Base-by-base conservation (phyloP, 345 rosid species). In the Combretum micranthum region DNA sequence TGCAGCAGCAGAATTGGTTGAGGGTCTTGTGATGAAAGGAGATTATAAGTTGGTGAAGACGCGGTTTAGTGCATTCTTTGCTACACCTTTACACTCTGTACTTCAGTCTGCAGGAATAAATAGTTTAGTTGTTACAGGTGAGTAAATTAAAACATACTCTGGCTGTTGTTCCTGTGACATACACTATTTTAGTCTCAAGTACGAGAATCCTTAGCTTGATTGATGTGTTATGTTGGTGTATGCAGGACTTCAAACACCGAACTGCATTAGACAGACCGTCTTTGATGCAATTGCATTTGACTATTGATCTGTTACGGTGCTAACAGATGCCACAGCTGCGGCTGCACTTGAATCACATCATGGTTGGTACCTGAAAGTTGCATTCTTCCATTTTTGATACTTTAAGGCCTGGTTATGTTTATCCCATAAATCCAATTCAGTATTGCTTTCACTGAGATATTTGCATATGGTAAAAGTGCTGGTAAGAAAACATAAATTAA, bases 261-360 rank as follows among this genome's bases (percentile, higher is more conserved):
- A 84, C 53, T 84, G 96, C 75, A 74, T 88, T 52, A 69, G 97
- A 64, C 95, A 88, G n/a, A n/a, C n/a, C n/a, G n/a, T n/a, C n/a
- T n/a, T n/a, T n/a, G n/a, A n/a, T n/a, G n/a, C 91, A 1, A 87
- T 85, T 44, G 95, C 75, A 25, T 60, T 83, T 43, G 86, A 83
- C 72, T 88, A 86, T 63, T 67, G 39, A 57, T 47, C 65, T 25
- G 84, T 88, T 57, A 66, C 78, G 22, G 85, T 88, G 52, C 72
- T 92, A 23, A 43, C 57, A 14, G 94, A 92, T 81, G 95, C 94
- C 57, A 92, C 98, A 0, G 96, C 97, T 55, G 98, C 98, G 66
- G 83, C 87, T 15, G 78, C 98, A 47, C 82, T 83, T 37, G 86
- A 84, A 19, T 56, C 88, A 21, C 98, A 88, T 64, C 54, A 20